Evolutionary conservation across 169 alveolate genomes (phyloP).

Genomic region (Cryptosporidium ryanae): DNA sequence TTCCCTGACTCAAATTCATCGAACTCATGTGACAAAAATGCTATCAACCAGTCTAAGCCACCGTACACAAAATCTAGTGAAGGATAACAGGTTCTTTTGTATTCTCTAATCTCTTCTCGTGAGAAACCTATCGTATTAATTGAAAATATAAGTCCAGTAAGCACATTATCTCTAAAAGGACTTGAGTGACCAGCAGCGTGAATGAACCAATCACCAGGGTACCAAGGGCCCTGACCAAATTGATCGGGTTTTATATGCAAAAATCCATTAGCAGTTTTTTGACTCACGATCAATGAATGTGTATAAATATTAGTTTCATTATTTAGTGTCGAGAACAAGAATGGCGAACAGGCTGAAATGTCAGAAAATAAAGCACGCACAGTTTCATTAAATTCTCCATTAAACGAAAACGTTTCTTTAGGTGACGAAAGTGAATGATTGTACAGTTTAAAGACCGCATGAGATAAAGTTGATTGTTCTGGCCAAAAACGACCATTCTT

Average conservation of each 20-base stretch:
- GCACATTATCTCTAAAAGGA: slow-evolving; percentile 65
- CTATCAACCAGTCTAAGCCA: slow-evolving; percentile 41
- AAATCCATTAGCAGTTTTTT: slow-evolving; percentile 49
- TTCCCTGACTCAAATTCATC: slow-evolving; percentile 22
- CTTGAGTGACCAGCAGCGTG: slow-evolving; percentile 70
- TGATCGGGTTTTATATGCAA: slow-evolving; percentile 28
- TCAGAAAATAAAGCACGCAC: background rate
- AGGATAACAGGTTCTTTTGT: background rate
- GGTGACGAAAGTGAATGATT: slow-evolving; percentile 31
- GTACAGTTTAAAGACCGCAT: slow-evolving; percentile 6
- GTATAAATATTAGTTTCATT: background rate
- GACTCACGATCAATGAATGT: slow-evolving; percentile 15
- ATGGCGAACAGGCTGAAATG: background rate
- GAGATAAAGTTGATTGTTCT: slow-evolving; percentile 62
- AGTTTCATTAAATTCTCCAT: background rate
- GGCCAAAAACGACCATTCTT: slow-evolving; percentile 65
- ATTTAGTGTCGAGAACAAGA: background rate
- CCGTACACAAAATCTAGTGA: slow-evolving; percentile 22
- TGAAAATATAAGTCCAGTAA: slow-evolving; percentile 33
- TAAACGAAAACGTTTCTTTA: background rate
- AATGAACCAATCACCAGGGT: slow-evolving; percentile 57
- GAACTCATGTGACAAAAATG: slow-evolving; percentile 10
- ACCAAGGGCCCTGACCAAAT: slow-evolving; percentile 73
- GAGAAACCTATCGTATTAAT: slow-evolving; percentile 30
- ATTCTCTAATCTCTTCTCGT: background rate